phyloP scores from a whole-genome alignment of 2,329 filamentous ascomycete genomes.

The Zasmidium angulare region DNA sequence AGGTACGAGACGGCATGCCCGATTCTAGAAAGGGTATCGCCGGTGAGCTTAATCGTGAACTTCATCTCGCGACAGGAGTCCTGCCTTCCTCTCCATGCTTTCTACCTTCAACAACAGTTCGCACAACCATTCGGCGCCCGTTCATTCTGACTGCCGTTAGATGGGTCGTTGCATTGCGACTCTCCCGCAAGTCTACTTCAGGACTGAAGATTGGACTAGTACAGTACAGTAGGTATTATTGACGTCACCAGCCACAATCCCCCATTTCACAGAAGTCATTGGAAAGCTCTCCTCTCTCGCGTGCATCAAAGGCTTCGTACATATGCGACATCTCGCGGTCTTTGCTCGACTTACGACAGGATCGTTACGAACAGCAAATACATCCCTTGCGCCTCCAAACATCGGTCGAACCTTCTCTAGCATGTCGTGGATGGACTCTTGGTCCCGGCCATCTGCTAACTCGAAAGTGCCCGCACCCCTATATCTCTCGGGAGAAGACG shows the following conservation, averaged over 20 bases:
- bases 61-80: neutral
- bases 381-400: neutral
- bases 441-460: conserved; percentile 25
- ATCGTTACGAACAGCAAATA: neutral
- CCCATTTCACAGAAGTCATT: neutral
- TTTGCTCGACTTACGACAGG: too few relatives aligned
- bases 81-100: neutral
- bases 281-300: neutral
- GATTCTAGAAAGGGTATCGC: conserved; percentile 1
- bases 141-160: too few relatives aligned
- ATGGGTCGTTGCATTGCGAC: too few relatives aligned
- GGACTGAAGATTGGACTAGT: neutral
- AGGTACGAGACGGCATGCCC: neutral
- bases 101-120: too few relatives aligned
- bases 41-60: neutral
- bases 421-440: conserved; percentile 54
- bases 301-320: neutral
- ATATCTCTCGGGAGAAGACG: conserved; percentile 52
- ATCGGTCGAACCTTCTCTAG: conserved; percentile 5
- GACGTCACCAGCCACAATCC: neutral
- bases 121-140: too few relatives aligned
- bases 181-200: too few relatives aligned
- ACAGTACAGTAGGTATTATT: neutral
- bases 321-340: neutral
- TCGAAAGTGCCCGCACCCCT: conserved; percentile 31